Conservation (phyloP, 305 asterid species). For the Fraxinus baroniana region DNA sequence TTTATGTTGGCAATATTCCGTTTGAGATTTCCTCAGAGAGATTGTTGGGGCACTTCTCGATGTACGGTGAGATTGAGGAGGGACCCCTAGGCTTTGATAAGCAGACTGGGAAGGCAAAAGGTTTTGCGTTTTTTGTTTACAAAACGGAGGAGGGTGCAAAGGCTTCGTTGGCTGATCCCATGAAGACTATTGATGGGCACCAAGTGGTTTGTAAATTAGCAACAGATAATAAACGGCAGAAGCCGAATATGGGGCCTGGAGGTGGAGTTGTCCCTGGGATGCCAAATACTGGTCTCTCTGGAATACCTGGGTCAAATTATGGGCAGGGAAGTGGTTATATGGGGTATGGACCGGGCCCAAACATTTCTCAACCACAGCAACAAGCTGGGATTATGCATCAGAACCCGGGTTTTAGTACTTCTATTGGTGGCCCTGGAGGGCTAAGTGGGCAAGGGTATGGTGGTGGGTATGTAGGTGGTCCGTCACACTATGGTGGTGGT, state of each 20-base stretch:
- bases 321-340: conserved; percentile 53
- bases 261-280: conserved; percentile 50
- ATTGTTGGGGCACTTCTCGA: conserved; percentile 64
- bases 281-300: conserved; percentile 42
- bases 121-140: conserved; percentile 91
- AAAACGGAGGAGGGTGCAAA: conserved; percentile 90
- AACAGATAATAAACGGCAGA: conserved; percentile 79
- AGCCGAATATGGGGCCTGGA: conserved; percentile 52
- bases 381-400: conserved; percentile 66
- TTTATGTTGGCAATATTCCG: conserved; percentile 90
- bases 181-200: conserved; percentile 80
- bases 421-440: conserved; percentile 54
- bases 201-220: conserved; percentile 88
- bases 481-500: conserved; percentile 19
- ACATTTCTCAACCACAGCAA: conserved; percentile 58
- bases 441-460: conserved; percentile 63
- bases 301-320: conserved; percentile 43
- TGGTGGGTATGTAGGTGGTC: conserved; percentile 35
- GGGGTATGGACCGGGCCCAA: conserved; percentile 58
- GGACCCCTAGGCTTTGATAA: conserved; percentile 96
- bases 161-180: conserved; percentile 69
- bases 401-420: conserved; percentile 42
- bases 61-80: conserved; percentile 91
- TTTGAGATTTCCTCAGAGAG: conserved; percentile 83
- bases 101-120: conserved; percentile 86